phyloP scores from a whole-genome alignment of 78 protist species.

The Dictyostelium purpureum region DNA sequence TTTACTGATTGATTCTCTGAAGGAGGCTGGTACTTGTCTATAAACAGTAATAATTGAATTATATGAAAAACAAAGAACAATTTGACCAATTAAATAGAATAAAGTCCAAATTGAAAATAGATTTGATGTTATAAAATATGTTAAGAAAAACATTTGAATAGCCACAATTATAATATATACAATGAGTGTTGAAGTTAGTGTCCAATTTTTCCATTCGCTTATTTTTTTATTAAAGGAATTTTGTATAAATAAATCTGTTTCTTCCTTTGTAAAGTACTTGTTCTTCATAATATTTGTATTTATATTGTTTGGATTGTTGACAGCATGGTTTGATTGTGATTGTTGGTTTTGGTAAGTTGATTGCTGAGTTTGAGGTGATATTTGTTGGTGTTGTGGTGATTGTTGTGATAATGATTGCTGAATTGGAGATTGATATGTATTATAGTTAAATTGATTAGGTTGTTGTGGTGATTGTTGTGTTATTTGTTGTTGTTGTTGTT shows the following conservation, averaged over 20 bases:
- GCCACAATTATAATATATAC: neutral
- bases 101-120: neutral
- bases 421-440: too few relatives aligned
- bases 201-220: constrained; percentile 18
- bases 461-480: too few relatives aligned
- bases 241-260: neutral
- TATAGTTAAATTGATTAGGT: too few relatives aligned
- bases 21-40: constrained; percentile 57
- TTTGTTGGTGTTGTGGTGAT: too few relatives aligned
- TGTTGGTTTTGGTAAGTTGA: too few relatives aligned
- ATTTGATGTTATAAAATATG: neutral
- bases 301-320: too few relatives aligned
- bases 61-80: neutral
- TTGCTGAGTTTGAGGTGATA: too few relatives aligned
- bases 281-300: too few relatives aligned
- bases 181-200: neutral
- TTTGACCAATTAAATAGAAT: neutral
- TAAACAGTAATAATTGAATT: constrained; percentile 3
- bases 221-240: neutral
- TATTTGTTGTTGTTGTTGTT: too few relatives aligned
- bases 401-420: too few relatives aligned
- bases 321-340: too few relatives aligned
- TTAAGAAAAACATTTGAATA: constrained; percentile 9
- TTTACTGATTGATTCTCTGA: neutral
- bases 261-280: neutral